Conservation (phyloP, 345 rosid species). For the Eucalyptus cladocalyx region DNA sequence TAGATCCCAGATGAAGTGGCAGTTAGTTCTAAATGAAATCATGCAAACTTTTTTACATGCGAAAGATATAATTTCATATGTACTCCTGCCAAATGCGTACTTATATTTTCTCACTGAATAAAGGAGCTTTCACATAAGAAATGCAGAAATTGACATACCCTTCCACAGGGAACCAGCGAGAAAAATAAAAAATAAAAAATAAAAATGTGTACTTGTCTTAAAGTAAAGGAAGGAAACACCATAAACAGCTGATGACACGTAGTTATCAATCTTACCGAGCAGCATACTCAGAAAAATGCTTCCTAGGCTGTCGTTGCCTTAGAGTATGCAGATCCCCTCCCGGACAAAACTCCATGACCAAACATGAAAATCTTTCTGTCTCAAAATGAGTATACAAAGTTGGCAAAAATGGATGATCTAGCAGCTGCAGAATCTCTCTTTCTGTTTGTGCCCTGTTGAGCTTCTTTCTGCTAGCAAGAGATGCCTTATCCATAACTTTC, state of each 20-base stretch:
- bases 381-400: slow-evolving; percentile 93
- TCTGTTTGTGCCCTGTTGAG: slow-evolving; percentile 93
- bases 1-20: background rate
- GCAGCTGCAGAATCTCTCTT: slow-evolving; percentile 87
- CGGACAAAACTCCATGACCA: slow-evolving; percentile 98
- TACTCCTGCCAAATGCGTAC: background rate
- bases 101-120: background rate
- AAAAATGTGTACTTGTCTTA: background rate
- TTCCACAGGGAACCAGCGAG: background rate
- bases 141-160: background rate
- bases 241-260: background rate
- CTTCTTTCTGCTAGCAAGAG: slow-evolving; percentile 92
- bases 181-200: background rate
- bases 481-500: slow-evolving; percentile 99
- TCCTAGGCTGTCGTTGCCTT: slow-evolving; percentile 95
- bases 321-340: slow-evolving; percentile 95
- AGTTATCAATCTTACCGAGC: slow-evolving; percentile 53
- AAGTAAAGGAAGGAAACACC: background rate
- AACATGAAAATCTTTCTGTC: slow-evolving; percentile 90
- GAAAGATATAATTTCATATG: background rate
- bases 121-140: background rate
- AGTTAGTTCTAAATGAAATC: background rate
- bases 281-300: slow-evolving; percentile 94
- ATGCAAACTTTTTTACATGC: background rate
- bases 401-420: slow-evolving; percentile 97